Evolutionary conservation across 176 grass and related monocot species (phyloP).

Genomic region (Otatea glauca): DNA sequence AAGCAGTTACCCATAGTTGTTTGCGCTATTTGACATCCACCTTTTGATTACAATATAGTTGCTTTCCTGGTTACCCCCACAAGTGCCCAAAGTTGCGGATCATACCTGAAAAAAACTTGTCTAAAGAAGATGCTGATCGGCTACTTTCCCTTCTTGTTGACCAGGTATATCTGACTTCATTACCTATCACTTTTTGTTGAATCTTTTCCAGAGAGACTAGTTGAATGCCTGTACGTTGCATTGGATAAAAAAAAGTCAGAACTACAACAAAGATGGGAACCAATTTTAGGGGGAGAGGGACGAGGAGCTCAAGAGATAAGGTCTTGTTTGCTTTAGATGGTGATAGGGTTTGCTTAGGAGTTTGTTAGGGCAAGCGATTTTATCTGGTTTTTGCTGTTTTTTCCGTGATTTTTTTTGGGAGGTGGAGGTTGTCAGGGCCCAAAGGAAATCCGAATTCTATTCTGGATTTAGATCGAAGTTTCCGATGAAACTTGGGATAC

Average conservation of each 20-base stretch:
- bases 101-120: constrained; percentile 71
- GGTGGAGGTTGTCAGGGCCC: too few relatives aligned
- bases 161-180: constrained; percentile 57
- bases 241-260: background rate
- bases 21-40: constrained; percentile 39
- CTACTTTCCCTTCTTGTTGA: constrained; percentile 81
- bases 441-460: too few relatives aligned
- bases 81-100: constrained; percentile 92
- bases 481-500: too few relatives aligned
- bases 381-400: background rate
- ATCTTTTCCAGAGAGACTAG: constrained; percentile 16
- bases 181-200: constrained; percentile 8
- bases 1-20: constrained; percentile 11
- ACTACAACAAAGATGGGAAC: background rate
- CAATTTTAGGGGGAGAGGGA: background rate
- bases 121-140: constrained; percentile 70
- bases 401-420: background rate
- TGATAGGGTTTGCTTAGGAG: background rate
- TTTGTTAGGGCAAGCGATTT: background rate
- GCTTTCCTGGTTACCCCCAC: constrained; percentile 90
- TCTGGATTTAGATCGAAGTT: too few relatives aligned
- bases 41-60: constrained; percentile 58
- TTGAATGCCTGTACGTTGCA: background rate
- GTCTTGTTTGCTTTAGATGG: background rate
- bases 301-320: background rate